Conservation (phyloP, 306 rosid genomes). For the Vachellia pachyceras region DNA sequence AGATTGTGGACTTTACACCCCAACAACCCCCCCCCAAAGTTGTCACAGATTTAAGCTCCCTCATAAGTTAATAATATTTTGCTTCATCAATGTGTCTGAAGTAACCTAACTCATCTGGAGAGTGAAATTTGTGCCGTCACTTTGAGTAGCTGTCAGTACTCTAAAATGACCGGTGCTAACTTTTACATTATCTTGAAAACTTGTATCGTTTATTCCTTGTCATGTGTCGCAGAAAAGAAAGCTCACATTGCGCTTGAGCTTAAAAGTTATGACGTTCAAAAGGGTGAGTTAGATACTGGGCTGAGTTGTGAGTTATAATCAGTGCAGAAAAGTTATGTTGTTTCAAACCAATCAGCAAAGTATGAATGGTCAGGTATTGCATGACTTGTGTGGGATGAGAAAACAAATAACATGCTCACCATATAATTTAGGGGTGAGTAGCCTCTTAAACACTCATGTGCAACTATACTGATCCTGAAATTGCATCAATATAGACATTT, state of each 20-base stretch:
- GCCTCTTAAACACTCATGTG: background rate
- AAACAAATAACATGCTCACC: conserved; percentile 8
- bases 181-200: background rate
- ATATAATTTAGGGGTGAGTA: background rate
- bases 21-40: background rate
- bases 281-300: conserved; percentile 2
- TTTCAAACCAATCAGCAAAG: conserved; percentile 11
- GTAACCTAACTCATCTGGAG: background rate
- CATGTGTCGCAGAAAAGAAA: background rate
- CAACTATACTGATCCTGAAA: background rate
- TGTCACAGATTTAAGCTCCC: conserved; percentile 43
- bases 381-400: background rate
- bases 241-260: background rate
- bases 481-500: conserved; percentile 9
- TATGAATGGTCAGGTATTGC: background rate
- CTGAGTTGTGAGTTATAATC: background rate
- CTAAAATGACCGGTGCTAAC: background rate
- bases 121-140: background rate
- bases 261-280: background rate
- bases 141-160: background rate
- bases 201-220: background rate
- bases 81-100: conserved; percentile 31
- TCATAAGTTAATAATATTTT: background rate
- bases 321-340: background rate
- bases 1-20: background rate